Evolutionary conservation across 192 early-diverging fungal genomes (phyloP).

Genomic region (Coemansia biformis): DNA sequence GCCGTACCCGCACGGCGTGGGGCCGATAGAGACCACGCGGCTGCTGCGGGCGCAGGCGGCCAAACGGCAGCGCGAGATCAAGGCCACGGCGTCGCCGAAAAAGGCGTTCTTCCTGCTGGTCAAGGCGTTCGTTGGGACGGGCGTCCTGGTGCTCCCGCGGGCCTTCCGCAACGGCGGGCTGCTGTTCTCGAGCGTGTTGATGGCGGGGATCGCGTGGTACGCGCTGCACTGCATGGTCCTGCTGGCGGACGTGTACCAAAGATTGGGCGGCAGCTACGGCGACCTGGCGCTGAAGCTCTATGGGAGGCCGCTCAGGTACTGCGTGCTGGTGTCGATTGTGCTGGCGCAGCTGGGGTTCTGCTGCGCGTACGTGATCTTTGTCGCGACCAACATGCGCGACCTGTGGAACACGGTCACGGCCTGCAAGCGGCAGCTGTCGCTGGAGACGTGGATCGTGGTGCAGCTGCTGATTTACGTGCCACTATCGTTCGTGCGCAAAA

Average conservation of each 20-base stretch:
- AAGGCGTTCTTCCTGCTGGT: slow-evolving; percentile 74
- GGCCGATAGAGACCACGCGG: slow-evolving; percentile 27
- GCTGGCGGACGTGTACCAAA: slow-evolving; percentile 56
- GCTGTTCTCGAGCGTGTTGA: slow-evolving; percentile 49
- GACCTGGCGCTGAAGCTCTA: slow-evolving; percentile 58
- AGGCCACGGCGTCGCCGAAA: slow-evolving; percentile 42
- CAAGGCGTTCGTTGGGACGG: slow-evolving; percentile 80
- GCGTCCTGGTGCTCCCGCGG: slow-evolving; percentile 64
- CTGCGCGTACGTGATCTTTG: slow-evolving; percentile 85
- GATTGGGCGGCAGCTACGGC: slow-evolving; percentile 58
- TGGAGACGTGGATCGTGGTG: slow-evolving; percentile 68
- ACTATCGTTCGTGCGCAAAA: slow-evolving; percentile 84
- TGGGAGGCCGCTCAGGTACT: slow-evolving; percentile 53
- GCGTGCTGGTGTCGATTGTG: slow-evolving; percentile 61
- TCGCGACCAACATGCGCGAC: slow-evolving; percentile 74
- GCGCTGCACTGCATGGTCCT: slow-evolving; percentile 61
- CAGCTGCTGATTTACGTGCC: slow-evolving; percentile 77
- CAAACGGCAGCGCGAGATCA: slow-evolving; percentile 25
- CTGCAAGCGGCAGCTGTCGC: slow-evolving; percentile 56
- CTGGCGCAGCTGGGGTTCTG: slow-evolving; percentile 79
- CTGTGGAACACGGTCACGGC: slow-evolving; percentile 62
- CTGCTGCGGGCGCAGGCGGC: background rate
- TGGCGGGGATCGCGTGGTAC: slow-evolving; percentile 56
- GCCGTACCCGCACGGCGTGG: too few relatives aligned
- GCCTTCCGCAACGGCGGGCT: slow-evolving; percentile 75